These are phyloP conservation scores for Podila horticola DNA, from an alignment of 192 early-diverging fungal species.

Conservation along the genomic window DNA sequence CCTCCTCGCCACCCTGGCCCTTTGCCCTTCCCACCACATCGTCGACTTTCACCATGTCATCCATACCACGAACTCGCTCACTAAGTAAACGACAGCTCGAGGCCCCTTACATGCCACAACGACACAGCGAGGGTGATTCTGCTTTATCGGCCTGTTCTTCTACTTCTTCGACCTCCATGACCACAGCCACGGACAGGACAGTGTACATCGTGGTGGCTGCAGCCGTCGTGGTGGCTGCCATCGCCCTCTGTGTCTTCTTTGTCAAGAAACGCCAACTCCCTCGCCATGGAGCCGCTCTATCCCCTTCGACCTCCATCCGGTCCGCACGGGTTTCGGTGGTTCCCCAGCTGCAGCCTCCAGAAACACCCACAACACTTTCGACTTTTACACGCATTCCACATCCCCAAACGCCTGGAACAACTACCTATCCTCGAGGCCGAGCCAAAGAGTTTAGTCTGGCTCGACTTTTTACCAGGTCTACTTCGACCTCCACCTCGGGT, in stretches of 20 bases:
- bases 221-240: no score
- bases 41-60: neutral
- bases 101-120: neutral
- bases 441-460: constrained; percentile 14
- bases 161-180: neutral
- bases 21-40: neutral
- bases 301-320: no score
- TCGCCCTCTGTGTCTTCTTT: no score
- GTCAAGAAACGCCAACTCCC: no score
- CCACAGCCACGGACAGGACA: neutral
- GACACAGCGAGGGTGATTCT: neutral
- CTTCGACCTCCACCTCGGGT: neutral
- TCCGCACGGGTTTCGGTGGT: no score
- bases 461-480: constrained; percentile 21
- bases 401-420: no score
- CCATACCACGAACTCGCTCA: neutral
- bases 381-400: constrained; percentile 31
- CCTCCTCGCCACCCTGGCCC: neutral
- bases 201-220: neutral
- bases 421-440: no score
- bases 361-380: constrained; percentile 15
- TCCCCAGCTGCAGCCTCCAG: neutral
- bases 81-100: neutral
- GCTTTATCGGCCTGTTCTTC: neutral
- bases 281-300: no score